phyloP scores from a whole-genome alignment of 441 rosid genomes.

The Arabidopsis lyrata region DNA sequence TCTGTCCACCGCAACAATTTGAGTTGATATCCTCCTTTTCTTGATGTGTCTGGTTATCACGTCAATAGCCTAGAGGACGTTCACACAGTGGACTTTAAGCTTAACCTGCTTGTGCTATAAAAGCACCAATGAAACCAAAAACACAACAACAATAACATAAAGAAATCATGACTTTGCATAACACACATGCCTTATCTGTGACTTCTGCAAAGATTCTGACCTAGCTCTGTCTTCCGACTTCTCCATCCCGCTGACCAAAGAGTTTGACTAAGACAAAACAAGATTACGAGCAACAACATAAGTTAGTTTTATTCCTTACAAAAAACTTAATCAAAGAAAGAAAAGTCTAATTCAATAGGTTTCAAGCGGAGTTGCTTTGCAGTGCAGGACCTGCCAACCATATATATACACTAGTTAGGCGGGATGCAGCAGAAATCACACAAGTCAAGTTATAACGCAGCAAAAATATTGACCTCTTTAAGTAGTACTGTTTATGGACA shows the following conservation, averaged over 20 bases:
- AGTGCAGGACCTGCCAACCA: constrained; percentile 80
- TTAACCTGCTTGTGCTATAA: constrained; percentile 57
- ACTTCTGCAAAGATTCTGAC: constrained; percentile 77
- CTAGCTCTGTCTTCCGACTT: constrained; percentile 62
- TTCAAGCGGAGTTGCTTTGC: constrained; percentile 63
- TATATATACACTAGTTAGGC: constrained; percentile 68
- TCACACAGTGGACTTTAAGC: constrained; percentile 57
- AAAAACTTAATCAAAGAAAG: constrained; percentile 27
- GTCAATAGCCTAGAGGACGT: constrained; percentile 46
- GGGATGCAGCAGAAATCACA: constrained; percentile 40
- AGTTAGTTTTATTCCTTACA: constrained; percentile 28
- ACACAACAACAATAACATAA: constrained; percentile 48
- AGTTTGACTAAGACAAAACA: constrained; percentile 49
- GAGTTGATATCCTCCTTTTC: constrained; percentile 21
- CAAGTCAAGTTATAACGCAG: constrained; percentile 33
- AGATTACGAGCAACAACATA: constrained; percentile 15
- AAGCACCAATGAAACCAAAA: constrained; percentile 33
- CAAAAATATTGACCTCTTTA: constrained; percentile 20
- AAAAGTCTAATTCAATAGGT: constrained; percentile 45
- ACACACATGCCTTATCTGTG: constrained; percentile 64
- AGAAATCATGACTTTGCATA: constrained; percentile 53
- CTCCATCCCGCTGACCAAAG: constrained; percentile 51
- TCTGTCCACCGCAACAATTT: constrained; percentile 30
- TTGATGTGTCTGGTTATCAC: constrained; percentile 38
- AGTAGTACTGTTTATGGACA: constrained; percentile 26